Conservation (phyloP, 2,329 filamentous ascomycete genomes). For the Phialophora macrospora region DNA sequence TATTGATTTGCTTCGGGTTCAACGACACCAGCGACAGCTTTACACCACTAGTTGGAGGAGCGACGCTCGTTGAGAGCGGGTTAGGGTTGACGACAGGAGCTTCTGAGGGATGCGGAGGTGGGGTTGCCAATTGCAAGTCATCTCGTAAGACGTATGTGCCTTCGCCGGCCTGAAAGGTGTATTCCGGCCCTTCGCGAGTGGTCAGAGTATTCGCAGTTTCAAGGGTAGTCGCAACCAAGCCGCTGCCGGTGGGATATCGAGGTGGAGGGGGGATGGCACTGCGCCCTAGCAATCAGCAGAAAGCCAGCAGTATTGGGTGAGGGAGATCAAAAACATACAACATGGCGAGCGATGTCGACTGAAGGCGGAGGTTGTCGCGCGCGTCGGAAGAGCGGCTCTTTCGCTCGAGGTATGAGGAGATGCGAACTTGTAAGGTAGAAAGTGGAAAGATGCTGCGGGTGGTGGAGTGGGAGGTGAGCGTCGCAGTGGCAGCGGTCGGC, state of each 20-base stretch:
- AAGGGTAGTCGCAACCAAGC: slow-evolving; percentile 73
- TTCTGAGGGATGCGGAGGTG: slow-evolving; percentile 93
- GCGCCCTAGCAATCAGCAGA: slow-evolving; percentile 29
- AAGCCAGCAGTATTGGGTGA: neutral
- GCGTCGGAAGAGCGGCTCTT: neutral
- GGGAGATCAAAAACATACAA: slow-evolving; percentile 32
- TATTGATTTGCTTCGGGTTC: slow-evolving; percentile 60
- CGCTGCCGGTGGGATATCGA: slow-evolving; percentile 73
- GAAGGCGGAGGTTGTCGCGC: neutral
- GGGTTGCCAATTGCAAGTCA: slow-evolving; percentile 88
- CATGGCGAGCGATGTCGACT: slow-evolving; percentile 28
- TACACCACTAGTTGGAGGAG: slow-evolving; percentile 82
- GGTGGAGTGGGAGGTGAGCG: slow-evolving; percentile 3
- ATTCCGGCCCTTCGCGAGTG: slow-evolving; percentile 79
- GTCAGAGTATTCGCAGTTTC: slow-evolving; percentile 92
- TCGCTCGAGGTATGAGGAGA: neutral
- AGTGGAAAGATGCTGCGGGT: slow-evolving; percentile 9
- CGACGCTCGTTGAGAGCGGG: slow-evolving; percentile 81
- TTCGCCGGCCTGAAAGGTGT: slow-evolving; percentile 91
- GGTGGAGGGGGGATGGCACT: slow-evolving; percentile 85
- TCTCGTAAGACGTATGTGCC: slow-evolving; percentile 91
- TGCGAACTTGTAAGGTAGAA: neutral
- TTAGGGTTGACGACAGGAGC: slow-evolving; percentile 85
- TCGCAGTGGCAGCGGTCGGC: neutral
- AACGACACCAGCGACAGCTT: slow-evolving; percentile 79